phyloP scores from a whole-genome alignment of 805 yeast genomes.

The Wickerhamiella musiphila region DNA sequence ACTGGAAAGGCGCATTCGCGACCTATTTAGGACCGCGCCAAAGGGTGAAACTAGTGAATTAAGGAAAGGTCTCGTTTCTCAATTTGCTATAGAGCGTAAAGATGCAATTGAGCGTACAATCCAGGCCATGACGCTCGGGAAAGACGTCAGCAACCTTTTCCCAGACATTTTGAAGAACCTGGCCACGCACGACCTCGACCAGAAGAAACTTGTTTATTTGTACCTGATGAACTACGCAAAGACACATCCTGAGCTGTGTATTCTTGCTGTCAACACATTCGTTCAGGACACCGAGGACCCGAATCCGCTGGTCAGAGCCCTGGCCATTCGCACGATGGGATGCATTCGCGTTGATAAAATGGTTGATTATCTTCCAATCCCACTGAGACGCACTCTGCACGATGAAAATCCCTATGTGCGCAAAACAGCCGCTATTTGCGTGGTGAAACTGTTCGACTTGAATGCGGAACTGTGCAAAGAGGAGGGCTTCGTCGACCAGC shows the following conservation, averaged over 20 bases:
- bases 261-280: constrained; percentile 91
- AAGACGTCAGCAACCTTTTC: constrained; percentile 83
- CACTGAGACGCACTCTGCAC: constrained; percentile 61
- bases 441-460: constrained; percentile 82
- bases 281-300: constrained; percentile 91
- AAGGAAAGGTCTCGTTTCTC: constrained; percentile 79
- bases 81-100: constrained; percentile 76
- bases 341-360: constrained; percentile 90
- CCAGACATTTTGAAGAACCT: constrained; percentile 94
- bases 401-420: constrained; percentile 97
- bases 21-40: constrained; percentile 39
- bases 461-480: constrained; percentile 68
- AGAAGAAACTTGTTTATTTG: constrained; percentile 85
- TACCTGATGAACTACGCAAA: constrained; percentile 96
- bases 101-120: constrained; percentile 95
- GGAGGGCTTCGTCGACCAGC: constrained; percentile 60
- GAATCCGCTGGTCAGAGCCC: constrained; percentile 85
- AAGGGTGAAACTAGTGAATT: constrained; percentile 73
- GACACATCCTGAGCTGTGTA: constrained; percentile 87
- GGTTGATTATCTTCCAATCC: constrained; percentile 87
- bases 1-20: constrained; percentile 35
- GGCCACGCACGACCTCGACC: constrained; percentile 92
- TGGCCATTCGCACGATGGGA: constrained; percentile 98
- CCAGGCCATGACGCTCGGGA: constrained; percentile 96
- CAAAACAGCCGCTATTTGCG: constrained; percentile 94